phyloP scores from a whole-genome alignment of 768 basidiomycete species.

The Leccinum truebloodii region DNA sequence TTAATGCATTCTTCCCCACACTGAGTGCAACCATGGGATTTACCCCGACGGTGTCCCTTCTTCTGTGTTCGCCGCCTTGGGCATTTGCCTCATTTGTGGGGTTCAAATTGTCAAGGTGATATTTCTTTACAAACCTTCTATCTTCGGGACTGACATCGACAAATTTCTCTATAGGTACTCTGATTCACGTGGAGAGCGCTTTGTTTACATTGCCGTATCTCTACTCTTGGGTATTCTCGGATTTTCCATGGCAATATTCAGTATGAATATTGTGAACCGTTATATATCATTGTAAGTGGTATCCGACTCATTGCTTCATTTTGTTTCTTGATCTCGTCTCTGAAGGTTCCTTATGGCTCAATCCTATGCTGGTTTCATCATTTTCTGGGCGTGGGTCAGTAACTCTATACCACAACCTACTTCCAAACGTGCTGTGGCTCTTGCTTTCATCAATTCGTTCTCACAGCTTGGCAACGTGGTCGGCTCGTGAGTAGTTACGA shows the following conservation, averaged over 20 bases:
- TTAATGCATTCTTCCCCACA: conserved; percentile 83
- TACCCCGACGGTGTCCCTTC: conserved; percentile 59
- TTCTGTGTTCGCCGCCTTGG: conserved; percentile 75
- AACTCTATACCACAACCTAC: conserved; percentile 73
- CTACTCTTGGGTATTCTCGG: conserved; percentile 63
- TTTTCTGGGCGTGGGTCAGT: conserved; percentile 55
- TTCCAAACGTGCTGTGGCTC: conserved; percentile 85
- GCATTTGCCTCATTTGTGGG: conserved; percentile 59
- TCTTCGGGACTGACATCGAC: background rate
- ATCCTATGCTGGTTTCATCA: conserved; percentile 71
- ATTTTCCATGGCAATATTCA: conserved; percentile 64
- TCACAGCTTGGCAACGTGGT: conserved; percentile 82
- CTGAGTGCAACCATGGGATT: conserved; percentile 72
- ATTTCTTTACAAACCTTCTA: background rate
- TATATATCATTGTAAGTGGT: conserved; percentile 61
- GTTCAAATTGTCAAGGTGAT: conserved; percentile 52
- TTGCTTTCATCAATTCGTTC: conserved; percentile 81
- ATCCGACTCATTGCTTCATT: background rate
- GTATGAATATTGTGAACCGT: conserved; percentile 59
- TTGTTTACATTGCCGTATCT: conserved; percentile 59
- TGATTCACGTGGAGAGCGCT: conserved; percentile 69
- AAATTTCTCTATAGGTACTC: conserved; percentile 52
- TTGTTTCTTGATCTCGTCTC: conserved; percentile 1
- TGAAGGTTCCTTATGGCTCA: conserved; percentile 75
- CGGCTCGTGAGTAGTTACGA: conserved; percentile 61